Evolutionary conservation across 331 rosid genomes (phyloP).

Genomic region (Stylosanthes scabra): DNA sequence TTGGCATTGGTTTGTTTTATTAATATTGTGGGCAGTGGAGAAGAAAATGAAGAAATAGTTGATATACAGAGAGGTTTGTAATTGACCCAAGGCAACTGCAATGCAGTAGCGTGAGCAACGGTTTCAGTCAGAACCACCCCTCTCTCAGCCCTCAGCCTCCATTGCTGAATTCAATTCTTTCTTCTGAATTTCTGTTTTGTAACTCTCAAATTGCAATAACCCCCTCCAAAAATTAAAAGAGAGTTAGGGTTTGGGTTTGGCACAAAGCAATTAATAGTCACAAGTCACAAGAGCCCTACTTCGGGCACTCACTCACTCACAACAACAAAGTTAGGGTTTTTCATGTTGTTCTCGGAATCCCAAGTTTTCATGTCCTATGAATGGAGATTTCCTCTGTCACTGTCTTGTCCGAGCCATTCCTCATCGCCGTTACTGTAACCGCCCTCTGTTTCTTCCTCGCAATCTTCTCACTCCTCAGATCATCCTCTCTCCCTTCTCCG

Average conservation of each 20-base stretch:
- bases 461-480: constrained; percentile 62
- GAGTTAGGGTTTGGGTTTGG: neutral
- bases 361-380: constrained; percentile 88
- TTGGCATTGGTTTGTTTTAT: no score
- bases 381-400: constrained; percentile 75
- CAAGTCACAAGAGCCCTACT: no score
- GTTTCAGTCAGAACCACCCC: no score
- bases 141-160: no score
- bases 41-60: no score
- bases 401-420: constrained; percentile 57
- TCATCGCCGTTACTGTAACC: constrained; percentile 65
- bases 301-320: neutral
- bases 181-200: no score
- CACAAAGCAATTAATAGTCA: neutral
- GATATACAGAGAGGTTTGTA: no score
- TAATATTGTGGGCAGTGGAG: no score
- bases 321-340: constrained; percentile 63
- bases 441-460: constrained; percentile 66
- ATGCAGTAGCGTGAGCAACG: no score
- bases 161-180: no score
- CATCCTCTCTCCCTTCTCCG: constrained; percentile 37
- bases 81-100: no score
- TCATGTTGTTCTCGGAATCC: constrained; percentile 58
- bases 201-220: neutral
- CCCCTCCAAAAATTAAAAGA: neutral